Evolutionary conservation across 2,329 filamentous ascomycete genomes (phyloP).

Genomic region (Aspergillus floridensis): DNA sequence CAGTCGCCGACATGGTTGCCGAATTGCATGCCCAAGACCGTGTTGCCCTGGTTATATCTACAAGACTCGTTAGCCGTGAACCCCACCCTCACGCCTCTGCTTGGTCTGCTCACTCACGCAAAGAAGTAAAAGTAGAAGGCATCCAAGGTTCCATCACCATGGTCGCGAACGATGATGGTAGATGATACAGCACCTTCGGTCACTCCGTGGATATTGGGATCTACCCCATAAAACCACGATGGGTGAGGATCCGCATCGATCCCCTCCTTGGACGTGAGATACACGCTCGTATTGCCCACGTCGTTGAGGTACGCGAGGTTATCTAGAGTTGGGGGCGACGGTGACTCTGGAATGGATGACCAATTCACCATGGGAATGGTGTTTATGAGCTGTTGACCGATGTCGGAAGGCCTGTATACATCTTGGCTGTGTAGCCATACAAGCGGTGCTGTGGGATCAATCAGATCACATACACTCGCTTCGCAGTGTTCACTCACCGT

Average conservation of each 20-base stretch:
- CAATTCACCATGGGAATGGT: slow-evolving; percentile 48
- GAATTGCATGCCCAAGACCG: slow-evolving; percentile 44
- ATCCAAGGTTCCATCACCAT: slow-evolving; percentile 53
- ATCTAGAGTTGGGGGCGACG: slow-evolving; percentile 44
- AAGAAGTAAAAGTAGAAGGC: slow-evolving; percentile 66
- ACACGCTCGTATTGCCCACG: slow-evolving; percentile 47
- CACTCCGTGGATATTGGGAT: slow-evolving; percentile 51
- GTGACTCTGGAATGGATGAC: slow-evolving; percentile 36
- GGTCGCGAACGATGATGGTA: slow-evolving; percentile 58
- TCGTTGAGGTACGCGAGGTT: slow-evolving; percentile 51
- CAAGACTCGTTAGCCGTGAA: no score
- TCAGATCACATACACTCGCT: slow-evolving; percentile 5
- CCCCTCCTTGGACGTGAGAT: slow-evolving; percentile 50
- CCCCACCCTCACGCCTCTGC: no score
- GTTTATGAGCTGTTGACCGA: slow-evolving; percentile 47
- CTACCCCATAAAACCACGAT: slow-evolving; percentile 52
- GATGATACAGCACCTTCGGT: slow-evolving; percentile 51
- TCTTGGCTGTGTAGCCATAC: slow-evolving; percentile 52
- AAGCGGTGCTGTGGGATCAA: slow-evolving; percentile 44
- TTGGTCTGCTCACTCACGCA: slow-evolving; percentile 35
- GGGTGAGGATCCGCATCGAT: slow-evolving; percentile 44
- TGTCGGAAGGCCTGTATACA: slow-evolving; percentile 50
- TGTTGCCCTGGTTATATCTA: neutral
- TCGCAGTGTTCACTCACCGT: slow-evolving; percentile 35
- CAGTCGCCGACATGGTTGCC: slow-evolving; percentile 65